Evolutionary conservation across 2,329 filamentous ascomycete genomes (phyloP), one percentile per base, ranked within the genome.

Genomic region (Sphaceloma murrayae): DNA sequence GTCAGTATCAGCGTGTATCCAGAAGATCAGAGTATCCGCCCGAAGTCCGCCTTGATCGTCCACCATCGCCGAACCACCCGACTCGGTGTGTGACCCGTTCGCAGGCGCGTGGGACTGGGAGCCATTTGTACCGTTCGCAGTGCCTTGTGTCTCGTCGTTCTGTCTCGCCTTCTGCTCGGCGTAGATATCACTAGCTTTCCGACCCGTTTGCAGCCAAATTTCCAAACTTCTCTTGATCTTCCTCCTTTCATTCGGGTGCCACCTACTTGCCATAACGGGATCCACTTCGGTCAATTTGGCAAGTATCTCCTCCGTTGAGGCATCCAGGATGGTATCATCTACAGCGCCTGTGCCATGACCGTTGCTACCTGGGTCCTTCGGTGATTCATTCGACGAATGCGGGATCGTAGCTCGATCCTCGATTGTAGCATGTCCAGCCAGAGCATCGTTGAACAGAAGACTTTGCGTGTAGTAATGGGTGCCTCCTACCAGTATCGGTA

Each of bases 391-490:
- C 24, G 19, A 4, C 11, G 40, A 27, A 8, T 40, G 38, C 9
- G 2, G 10, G 5, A 14, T 6, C 22, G 4, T 22, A 22, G 53
- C 54, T 13, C 55, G 49, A 3, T 56, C 51, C 18, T 54, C 46
- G 8, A 58, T 49, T 50, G 62, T 53, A 3, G 54, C 56, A 2
- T 68, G 59, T 16, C 67, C 67, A 1, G 84, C 69, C 5, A 88
- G 62, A 11, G 73, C 72, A 51, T 88, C 78, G 24, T 83, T 75
- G 59, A 96, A 94, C 2, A 98, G 70, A 11, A 98, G 70, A 1
- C 85, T 79, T 56, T 95, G 87, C 0, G 85, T 82, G 58, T 98
- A 98, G 65, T 96, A 98, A 56, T 94, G 86, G 8, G 89, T 94
- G 6, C 91, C 91, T 18, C 91, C 91, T 1, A 96, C 91, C 1